These are phyloP conservation scores for Firmiana major DNA, from an alignment of 345 rosid genomes.

Conservation along the genomic window DNA sequence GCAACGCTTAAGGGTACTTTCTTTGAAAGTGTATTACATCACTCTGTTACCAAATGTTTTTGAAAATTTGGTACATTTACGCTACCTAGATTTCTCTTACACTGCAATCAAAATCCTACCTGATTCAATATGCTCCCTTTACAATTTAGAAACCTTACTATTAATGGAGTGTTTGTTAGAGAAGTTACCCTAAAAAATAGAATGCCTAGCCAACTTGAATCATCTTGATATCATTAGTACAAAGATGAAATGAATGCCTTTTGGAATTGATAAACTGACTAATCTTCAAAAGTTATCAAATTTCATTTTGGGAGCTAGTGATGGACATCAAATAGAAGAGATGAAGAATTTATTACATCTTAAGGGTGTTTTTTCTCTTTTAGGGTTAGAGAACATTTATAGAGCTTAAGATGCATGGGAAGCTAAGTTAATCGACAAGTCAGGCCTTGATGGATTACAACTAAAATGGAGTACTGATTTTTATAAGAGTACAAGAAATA, in stretches of 20 bases:
- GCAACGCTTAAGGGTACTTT: slow-evolving; percentile 19
- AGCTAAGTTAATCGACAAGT: slow-evolving; percentile 9
- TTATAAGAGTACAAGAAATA: background rate
- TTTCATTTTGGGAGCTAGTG: slow-evolving; percentile 7
- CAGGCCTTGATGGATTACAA: slow-evolving; percentile 7
- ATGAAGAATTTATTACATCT: slow-evolving; percentile 10
- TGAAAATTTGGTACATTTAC: slow-evolving; percentile 14
- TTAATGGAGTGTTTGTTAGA: slow-evolving; percentile 12
- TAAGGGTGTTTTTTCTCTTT: slow-evolving; percentile 11
- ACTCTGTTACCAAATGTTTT: slow-evolving; percentile 16
- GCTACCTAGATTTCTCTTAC: slow-evolving; percentile 18
- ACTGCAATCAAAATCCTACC: slow-evolving; percentile 16
- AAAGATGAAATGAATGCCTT: slow-evolving; percentile 6
- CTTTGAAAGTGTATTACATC: slow-evolving; percentile 4
- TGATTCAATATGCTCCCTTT: background rate
- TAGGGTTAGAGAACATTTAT: slow-evolving; percentile 18
- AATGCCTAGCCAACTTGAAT: slow-evolving; percentile 21
- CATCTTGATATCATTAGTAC: slow-evolving; percentile 24
- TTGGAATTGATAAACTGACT: background rate
- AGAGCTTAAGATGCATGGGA: slow-evolving; percentile 15
- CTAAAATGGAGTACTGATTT: background rate
- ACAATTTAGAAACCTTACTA: slow-evolving; percentile 20
- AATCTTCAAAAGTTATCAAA: background rate
- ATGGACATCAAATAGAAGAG: slow-evolving; percentile 7
- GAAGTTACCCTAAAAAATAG: slow-evolving; percentile 21